A percentile compares a stretch with the other conserved stretches of the same genome.
Conservation (phyloP, 1,284 basidiomycete species). For the Ceratobasidium sp. region DNA sequence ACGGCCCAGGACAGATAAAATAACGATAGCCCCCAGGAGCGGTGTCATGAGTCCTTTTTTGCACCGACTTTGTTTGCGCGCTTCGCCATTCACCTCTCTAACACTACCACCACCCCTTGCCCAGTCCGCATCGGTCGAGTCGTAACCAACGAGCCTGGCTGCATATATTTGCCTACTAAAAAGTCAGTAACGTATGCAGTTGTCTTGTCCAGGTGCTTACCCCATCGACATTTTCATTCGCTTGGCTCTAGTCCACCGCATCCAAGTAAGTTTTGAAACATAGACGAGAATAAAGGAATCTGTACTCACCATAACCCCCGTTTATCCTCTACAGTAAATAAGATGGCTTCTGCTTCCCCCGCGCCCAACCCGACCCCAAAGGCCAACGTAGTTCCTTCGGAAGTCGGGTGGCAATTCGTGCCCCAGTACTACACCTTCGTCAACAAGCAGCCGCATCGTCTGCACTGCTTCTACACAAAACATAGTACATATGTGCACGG, state of each 20-base stretch:
- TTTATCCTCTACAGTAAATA: not conserved
- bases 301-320: not conserved
- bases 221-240: not conserved
- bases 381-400: slow-evolving; percentile 54
- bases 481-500: slow-evolving; percentile 96
- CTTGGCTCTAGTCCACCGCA: not conserved
- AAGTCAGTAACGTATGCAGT: not conserved
- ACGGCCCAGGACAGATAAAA: not conserved
- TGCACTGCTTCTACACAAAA: slow-evolving; percentile 99
- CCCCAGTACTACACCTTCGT: slow-evolving; percentile 97
- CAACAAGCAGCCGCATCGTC: slow-evolving; percentile 94
- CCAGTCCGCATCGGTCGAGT: slow-evolving; percentile 8
- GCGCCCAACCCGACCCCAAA: slow-evolving; percentile 29
- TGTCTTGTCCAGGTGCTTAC: slow-evolving; percentile 3
- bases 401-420: slow-evolving; percentile 97
- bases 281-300: not conserved
- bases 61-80: slow-evolving; percentile 29
- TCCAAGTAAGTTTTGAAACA: not conserved
- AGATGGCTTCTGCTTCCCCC: slow-evolving; percentile 34
- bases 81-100: slow-evolving; percentile 26
- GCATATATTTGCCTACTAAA: not conserved
- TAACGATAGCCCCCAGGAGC: not conserved
- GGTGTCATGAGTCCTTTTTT: slow-evolving; percentile 29
- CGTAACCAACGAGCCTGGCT: slow-evolving; percentile 13
- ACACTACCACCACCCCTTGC: slow-evolving; percentile 26